These are phyloP conservation scores for Agaricus sinodeliciosus DNA, from an alignment of 768 basidiomycete genomes.

Conservation along the genomic window DNA sequence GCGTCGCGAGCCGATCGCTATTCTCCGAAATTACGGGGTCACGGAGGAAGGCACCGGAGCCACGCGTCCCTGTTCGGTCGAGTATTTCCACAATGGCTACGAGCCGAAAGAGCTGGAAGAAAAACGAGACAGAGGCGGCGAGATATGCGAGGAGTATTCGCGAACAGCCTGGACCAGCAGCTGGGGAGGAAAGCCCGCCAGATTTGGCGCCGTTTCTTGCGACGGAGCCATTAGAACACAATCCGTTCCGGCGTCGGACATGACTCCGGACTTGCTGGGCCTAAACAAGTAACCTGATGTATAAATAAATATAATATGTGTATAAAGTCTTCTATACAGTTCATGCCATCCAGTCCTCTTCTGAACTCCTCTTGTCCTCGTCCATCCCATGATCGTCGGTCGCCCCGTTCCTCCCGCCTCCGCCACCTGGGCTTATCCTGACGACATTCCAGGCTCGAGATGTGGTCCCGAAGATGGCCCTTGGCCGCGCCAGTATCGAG, in stretches of 20 bases:
- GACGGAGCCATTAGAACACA: slow-evolving; percentile 28
- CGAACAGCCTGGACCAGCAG: neutral
- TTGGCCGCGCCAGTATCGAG: slow-evolving; percentile 55
- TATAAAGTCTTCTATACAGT: too few relatives aligned
- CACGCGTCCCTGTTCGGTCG: slow-evolving; percentile 54
- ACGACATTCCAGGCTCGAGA: slow-evolving; percentile 57
- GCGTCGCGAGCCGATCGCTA: slow-evolving; percentile 28
- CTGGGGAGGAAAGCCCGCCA: neutral
- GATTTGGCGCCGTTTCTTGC: slow-evolving; percentile 6
- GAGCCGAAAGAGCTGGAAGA: neutral
- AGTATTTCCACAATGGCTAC: neutral
- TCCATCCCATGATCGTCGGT: slow-evolving; percentile 28
- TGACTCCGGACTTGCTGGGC: neutral
- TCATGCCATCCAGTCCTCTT: neutral
- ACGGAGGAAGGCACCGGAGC: slow-evolving; percentile 55
- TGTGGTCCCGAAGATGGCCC: slow-evolving; percentile 60
- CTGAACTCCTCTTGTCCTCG: neutral
- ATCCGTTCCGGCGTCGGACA: slow-evolving; percentile 26
- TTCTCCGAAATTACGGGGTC: slow-evolving; percentile 67
- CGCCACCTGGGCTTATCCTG: slow-evolving; percentile 23
- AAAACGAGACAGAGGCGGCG: slow-evolving; percentile 47
- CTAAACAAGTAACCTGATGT: too few relatives aligned
- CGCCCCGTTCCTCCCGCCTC: slow-evolving; percentile 13
- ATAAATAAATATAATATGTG: too few relatives aligned
- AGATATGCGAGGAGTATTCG: slow-evolving; percentile 46